phyloP scores from a whole-genome alignment of 805 yeast species.

The Kuraishia hungarica region DNA sequence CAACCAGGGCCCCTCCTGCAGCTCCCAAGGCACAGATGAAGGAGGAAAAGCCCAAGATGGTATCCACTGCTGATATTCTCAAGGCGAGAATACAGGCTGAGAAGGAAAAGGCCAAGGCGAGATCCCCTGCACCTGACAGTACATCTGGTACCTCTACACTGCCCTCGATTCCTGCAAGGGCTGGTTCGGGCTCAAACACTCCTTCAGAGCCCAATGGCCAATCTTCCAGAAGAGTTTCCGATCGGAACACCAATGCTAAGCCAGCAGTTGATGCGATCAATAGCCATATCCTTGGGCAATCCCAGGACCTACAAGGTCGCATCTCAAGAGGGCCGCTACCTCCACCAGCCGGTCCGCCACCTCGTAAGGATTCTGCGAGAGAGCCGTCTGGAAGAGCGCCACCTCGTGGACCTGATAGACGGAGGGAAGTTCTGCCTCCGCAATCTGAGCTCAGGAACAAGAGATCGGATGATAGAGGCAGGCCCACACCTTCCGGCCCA shows the following conservation, averaged over 20 bases:
- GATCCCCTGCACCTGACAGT: background rate
- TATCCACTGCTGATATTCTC: background rate
- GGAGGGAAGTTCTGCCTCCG: background rate
- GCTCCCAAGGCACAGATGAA: background rate
- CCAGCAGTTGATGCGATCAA: background rate
- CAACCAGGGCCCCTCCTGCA: background rate
- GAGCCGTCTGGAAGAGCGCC: background rate
- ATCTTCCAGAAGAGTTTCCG: background rate
- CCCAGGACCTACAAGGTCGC: background rate
- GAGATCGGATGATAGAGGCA: background rate
- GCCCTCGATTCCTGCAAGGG: background rate
- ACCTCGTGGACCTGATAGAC: background rate
- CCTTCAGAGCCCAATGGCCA: background rate
- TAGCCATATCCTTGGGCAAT: background rate
- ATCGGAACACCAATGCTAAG: background rate
- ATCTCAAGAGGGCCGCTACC: background rate
- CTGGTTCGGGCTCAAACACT: background rate
- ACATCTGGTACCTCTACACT: background rate
- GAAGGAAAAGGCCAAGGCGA: background rate
- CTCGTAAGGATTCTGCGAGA: background rate
- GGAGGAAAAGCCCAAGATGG: background rate
- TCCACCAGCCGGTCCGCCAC: background rate
- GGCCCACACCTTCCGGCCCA: background rate
- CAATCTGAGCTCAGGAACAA: background rate
- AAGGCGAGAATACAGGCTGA: background rate